These are phyloP conservation scores for Boletus huronensis DNA, from an alignment of 768 basidiomycete genomes.

Conservation along the genomic window DNA sequence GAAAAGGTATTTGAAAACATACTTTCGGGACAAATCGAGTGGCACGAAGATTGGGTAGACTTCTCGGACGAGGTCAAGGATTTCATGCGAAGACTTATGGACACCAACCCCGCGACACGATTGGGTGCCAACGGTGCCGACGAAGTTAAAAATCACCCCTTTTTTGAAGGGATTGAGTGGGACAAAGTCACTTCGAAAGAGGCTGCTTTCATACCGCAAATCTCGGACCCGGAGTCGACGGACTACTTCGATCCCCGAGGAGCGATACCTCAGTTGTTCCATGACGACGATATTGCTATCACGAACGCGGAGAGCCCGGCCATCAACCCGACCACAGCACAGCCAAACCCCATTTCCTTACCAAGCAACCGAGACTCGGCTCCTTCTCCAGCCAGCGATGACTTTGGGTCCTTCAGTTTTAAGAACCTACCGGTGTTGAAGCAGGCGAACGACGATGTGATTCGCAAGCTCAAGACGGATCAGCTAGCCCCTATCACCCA, in stretches of 20 bases:
- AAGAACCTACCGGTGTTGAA: constrained; percentile 95
- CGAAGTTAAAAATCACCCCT: constrained; percentile 90
- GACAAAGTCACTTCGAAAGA: constrained; percentile 82
- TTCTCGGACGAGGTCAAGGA: constrained; percentile 83
- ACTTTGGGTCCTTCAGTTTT: constrained; percentile 98
- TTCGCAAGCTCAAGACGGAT: constrained; percentile 91
- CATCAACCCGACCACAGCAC: constrained; percentile 20
- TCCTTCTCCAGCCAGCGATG: constrained; percentile 66
- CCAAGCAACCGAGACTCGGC: constrained; percentile 40
- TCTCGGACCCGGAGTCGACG: constrained; percentile 96
- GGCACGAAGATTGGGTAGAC: constrained; percentile 93
- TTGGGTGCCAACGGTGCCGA: constrained; percentile 85
- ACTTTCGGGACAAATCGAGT: constrained; percentile 87
- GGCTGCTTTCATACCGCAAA: constrained; percentile 93
- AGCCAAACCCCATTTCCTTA: constrained; percentile 19
- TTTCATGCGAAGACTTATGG: constrained; percentile 86
- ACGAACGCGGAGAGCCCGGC: constrained; percentile 47
- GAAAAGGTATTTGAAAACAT: constrained; percentile 99
- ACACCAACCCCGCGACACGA: constrained; percentile 71
- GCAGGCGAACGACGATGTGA: constrained; percentile 97
- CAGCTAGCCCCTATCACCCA: constrained; percentile 78
- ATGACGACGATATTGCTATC: constrained; percentile 75
- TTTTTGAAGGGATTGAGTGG: constrained; percentile 92
- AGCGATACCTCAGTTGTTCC: constrained; percentile 85
- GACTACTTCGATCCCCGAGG: constrained; percentile 99